Evolutionary conservation across 2,329 filamentous ascomycete genomes (phyloP).

Genomic region (Fusarium scirpi): DNA sequence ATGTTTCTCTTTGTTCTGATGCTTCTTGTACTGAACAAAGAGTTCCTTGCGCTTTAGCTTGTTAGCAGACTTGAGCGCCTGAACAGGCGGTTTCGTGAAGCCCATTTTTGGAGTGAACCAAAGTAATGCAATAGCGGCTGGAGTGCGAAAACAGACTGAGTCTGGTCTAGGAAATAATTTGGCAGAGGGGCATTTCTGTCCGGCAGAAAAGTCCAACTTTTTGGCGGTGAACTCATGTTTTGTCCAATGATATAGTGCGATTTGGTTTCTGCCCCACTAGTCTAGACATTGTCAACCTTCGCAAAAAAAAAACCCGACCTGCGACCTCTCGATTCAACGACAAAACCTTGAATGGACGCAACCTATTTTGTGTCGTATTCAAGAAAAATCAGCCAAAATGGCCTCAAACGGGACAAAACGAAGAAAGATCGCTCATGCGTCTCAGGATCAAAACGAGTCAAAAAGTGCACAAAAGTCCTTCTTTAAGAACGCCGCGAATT

Average conservation of each 20-base stretch:
- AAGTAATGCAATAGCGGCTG: neutral
- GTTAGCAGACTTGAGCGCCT: constrained; percentile 70
- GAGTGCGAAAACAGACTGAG: constrained; percentile 4
- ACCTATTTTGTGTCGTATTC: constrained; percentile 19
- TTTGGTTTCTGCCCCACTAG: neutral
- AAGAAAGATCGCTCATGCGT: constrained; percentile 68
- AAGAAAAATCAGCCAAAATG: constrained; percentile 53
- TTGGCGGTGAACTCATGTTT: constrained; percentile 53
- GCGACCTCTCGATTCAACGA: constrained; percentile 3
- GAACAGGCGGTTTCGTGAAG: constrained; percentile 51
- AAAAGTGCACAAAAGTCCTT: constrained; percentile 71
- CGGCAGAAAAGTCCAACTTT: constrained; percentile 45
- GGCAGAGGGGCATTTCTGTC: constrained; percentile 33
- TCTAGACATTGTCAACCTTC: constrained; percentile 12
- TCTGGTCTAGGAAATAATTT: constrained; percentile 28
- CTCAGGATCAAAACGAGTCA: constrained; percentile 48
- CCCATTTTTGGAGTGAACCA: constrained; percentile 46
- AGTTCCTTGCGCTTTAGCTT: constrained; percentile 83
- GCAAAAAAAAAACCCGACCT: constrained; percentile 34
- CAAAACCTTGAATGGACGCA: constrained; percentile 35
- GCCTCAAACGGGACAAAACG: constrained; percentile 65
- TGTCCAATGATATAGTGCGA: neutral
- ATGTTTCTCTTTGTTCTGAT: constrained; percentile 77
- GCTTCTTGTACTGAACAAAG: constrained; percentile 83
- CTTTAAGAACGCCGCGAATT: constrained; percentile 80